Evolutionary conservation across 1,284 basidiomycete species (phyloP), one percentile per base, ranked within the genome.

Genomic region (Stygiomarasmius scandens): DNA sequence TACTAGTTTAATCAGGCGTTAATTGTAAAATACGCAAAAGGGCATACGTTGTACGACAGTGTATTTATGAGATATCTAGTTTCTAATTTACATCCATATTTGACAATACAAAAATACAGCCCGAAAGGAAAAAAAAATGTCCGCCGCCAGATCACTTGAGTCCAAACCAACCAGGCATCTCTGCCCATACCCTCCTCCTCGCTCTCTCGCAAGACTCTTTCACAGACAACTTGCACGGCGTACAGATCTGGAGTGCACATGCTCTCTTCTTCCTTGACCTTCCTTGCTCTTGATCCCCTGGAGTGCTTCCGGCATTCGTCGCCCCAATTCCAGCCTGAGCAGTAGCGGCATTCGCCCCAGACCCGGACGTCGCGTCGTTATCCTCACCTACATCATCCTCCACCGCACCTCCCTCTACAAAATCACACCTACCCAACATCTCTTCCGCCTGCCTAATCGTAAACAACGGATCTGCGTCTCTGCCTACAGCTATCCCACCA

Each of bases 381-480:
- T 84, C 49, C 88, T 74, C 24, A 79, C 77, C 49, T 89, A 75
- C 88, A 90, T 90, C 63, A 87, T 86, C 46, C 76, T 74, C 19
- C 85, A 84, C 68, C 88, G 87, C 11, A 76, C 66, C 49, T 90
- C 79, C 59, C 67, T 87, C 84, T 46, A 81, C 82, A 67, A 88
- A 89, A 68, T 90, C 88, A 56, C 78, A 84, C 50, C 88, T 75
- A 23, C 78, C 77, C 50, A 90, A 76, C 88, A 90, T 89, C 62
- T 88, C 86, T 47, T 77, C 75, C 19, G 85, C 84, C 68, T 89
- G 88, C 9, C 75, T 64, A 43, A 90, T 78, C 56, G 87, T 86
- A 66, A 79, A 89, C 22, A 90, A 70, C 57, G 87, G 85, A 65
- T 90, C 88, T 2, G 85, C 88, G 64, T 90, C 88, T 27, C 89